Base-by-base conservation (phyloP, 177 flowering plant species). In the Vitis hybrid region DNA sequence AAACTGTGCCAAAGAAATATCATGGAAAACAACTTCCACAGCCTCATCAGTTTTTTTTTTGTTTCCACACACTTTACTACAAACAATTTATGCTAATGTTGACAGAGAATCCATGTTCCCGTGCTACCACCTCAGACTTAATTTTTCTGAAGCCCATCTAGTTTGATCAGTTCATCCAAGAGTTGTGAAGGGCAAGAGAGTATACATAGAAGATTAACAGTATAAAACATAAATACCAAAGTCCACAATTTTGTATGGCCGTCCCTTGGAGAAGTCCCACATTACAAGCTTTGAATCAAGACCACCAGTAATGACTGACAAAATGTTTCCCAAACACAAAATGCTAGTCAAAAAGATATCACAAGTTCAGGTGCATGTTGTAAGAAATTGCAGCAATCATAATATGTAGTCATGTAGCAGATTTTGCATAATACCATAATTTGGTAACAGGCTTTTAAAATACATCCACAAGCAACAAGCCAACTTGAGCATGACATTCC, bases 191-290 rank as follows among this genome's bases (percentile, higher is more conserved):
- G 48, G 50, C 65, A 61, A 45, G 48, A 9, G 49, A 3, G 63
- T 31, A 16, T 60, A 34, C 9, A 48, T 29, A 16, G 14, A 16
- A 18, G 3, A 55, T 39, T 34, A 9, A n/a, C 16, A 45, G 64
- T 7, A 39, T 9, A 11, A 53, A 19, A 60, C 54, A 51, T 34
- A 31, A 68, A 56, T 82, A 92, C 98, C 91, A 80, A 91, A 94
- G 76, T 93, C 92, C 50, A 87, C 59, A 70, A 80, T 74, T 80
- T 86, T 85, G 82, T 54, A 63, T 11, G 87, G 86, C 2, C 90
- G 89, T 53, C 93, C 97, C 79, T 86, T 91, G 65, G 98, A 93
- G 80, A 90, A 91, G 80, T 93, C 94, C 97, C 98, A 95, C 84
- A 87, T 73, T 60, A 93, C 80, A 74, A 95, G 90, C 79, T 90